Conservation (phyloP, 345 rosid species). For the Salix exigua region DNA sequence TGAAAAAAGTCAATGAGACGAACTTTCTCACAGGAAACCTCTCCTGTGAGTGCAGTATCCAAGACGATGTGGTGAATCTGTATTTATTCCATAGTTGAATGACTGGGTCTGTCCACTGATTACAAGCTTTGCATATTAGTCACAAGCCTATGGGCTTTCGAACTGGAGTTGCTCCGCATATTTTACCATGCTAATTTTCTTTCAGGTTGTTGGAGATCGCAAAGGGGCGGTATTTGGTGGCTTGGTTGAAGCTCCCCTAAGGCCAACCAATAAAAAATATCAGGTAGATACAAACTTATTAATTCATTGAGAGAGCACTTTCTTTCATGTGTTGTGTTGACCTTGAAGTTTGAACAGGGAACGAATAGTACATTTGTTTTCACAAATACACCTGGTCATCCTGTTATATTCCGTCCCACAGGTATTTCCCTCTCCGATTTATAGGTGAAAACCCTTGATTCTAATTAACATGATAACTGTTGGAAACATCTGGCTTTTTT, state of each 20-base stretch:
- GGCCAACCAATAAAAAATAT: conserved; percentile 72
- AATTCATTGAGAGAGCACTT: conserved; percentile 2
- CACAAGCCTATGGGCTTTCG: neutral
- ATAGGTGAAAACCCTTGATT: neutral
- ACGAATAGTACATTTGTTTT: conserved; percentile 84
- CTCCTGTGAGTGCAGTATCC: neutral
- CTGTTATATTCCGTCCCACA: conserved; percentile 69
- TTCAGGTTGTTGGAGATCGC: conserved; percentile 80
- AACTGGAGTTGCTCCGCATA: neutral
- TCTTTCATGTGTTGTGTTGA: conserved; percentile 7
- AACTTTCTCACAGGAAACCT: neutral
- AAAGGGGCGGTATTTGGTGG: conserved; percentile 96
- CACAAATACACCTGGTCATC: conserved; percentile 66
- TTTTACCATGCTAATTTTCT: conserved; percentile 13
- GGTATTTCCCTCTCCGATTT: conserved; percentile 37
- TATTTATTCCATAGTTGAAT: neutral
- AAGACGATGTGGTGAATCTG: neutral
- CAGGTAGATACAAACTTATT: conserved; percentile 47
- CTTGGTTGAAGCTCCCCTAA: conserved; percentile 86
- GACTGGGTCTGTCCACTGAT: neutral
- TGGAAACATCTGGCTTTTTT: neutral
- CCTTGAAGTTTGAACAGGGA: conserved; percentile 53
- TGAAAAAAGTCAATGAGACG: neutral
- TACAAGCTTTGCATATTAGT: neutral
- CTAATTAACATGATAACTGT: neutral